Evolutionary conservation across 768 basidiomycete species (phyloP).

Genomic region (Amanita jacksonii): DNA sequence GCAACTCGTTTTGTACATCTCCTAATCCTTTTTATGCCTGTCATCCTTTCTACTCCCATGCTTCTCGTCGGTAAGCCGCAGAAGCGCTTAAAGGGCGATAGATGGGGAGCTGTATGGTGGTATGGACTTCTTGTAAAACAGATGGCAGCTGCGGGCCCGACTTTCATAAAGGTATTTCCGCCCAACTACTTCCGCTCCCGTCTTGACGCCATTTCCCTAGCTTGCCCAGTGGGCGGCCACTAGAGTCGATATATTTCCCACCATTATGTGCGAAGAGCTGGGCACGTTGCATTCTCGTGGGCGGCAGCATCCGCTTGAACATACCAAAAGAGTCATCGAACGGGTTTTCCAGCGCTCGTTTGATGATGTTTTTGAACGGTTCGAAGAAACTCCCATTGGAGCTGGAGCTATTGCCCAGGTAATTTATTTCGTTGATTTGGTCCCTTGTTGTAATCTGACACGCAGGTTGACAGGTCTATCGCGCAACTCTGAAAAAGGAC

Average conservation of each 20-base stretch:
- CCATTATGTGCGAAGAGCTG: constrained; percentile 72
- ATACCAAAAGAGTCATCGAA: constrained; percentile 80
- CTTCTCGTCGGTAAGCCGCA: constrained; percentile 57
- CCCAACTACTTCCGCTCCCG: constrained; percentile 1
- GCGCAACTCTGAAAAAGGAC: constrained; percentile 74
- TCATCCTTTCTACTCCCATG: constrained; percentile 78
- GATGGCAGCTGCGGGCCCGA: constrained; percentile 95
- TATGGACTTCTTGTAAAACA: constrained; percentile 78
- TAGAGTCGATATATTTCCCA: constrained; percentile 87
- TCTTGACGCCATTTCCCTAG: constrained; percentile 29
- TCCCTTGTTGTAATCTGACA: neutral
- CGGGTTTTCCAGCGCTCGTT: constrained; percentile 77
- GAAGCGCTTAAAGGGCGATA: constrained; percentile 53
- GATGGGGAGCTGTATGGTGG: constrained; percentile 97
- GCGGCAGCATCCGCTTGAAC: constrained; percentile 65
- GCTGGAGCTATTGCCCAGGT: constrained; percentile 97
- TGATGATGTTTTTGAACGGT: constrained; percentile 84
- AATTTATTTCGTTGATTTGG: constrained; percentile 10
- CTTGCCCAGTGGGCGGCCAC: constrained; percentile 98
- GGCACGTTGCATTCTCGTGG: constrained; percentile 85
- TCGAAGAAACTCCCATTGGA: constrained; percentile 84
- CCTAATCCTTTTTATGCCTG: constrained; percentile 77
- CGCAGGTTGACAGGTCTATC: constrained; percentile 57
- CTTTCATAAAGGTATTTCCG: constrained; percentile 79
- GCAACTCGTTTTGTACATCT: constrained; percentile 77